Base-by-base conservation (phyloP, 352 stramenopile species). In the Stramenopiles sp. region DNA sequence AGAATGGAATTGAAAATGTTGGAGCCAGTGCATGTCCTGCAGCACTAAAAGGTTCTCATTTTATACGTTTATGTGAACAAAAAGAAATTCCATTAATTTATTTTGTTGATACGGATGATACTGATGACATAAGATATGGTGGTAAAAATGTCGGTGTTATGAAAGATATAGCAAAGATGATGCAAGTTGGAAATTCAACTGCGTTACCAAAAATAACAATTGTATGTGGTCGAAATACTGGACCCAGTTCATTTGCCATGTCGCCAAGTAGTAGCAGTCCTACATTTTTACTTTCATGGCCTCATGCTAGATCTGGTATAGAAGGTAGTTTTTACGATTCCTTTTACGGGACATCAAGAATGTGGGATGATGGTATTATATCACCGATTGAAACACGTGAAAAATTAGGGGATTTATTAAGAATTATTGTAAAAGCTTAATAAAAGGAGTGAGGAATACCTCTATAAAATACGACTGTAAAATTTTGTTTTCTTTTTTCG, bases 251-350 rank as follows among this genome's bases (percentile, higher is more conserved):
- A 83, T 98, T 98, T 84, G 94, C 94, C 78, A 98, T 98, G 94
- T 98, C 94, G 79, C 94, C 95, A n/a, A 86, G 95, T 79, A 92
- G 94, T 0, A 98, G 97, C 82, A 91, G 87, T 80, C 95, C 95
- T 0, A 87, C 93, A 63, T 98, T 99, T 83, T 80, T 99, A 32
- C 98, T 95, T 86, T 97, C 97, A 88, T 99, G 95, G 94, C 95
- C 95, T 4, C 98, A 98, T 80, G 92, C 94, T 20, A 87, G 89
- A 20, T 98, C 98, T 81, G 91, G 87, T 20, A 95, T 99, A 78
- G 98, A 98, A 94, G 95, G 95, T 63, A 95, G 93, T 73, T 92
- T 97, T 81, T 95, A 99, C 84, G 95, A 95, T 27, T 93, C 94
- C 0, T 69, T 20, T 20, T 69, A 69, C 27, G 53, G 53, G 27